These are phyloP conservation scores for Scleroderma citrinum DNA, from an alignment of 768 basidiomycete species.

Conservation along the genomic window DNA sequence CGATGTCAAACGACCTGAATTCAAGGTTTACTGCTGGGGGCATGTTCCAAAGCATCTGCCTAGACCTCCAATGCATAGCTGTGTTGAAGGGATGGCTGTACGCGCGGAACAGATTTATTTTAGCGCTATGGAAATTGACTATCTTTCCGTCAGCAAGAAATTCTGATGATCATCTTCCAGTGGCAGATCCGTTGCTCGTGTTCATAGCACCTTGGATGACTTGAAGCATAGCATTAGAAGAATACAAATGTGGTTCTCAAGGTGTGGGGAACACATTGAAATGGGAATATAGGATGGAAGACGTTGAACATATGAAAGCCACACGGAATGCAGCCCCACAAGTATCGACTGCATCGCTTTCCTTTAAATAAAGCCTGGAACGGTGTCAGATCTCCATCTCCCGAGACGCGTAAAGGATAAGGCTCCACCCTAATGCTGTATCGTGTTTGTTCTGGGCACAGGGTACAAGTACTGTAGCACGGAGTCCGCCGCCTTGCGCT, in stretches of 20 bases:
- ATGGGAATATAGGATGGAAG: conserved; percentile 59
- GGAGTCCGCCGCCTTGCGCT: background rate
- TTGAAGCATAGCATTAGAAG: background rate
- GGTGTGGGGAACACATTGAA: conserved; percentile 74
- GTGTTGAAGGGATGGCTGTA: background rate
- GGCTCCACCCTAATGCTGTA: too few species aligned
- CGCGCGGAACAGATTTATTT: background rate
- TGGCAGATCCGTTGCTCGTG: conserved; percentile 19
- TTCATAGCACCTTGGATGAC: conserved; percentile 43
- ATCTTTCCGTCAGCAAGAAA: conserved; percentile 1
- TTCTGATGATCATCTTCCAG: conserved; percentile 15
- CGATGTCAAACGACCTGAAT: background rate
- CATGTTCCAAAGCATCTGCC: background rate
- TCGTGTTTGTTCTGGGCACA: conserved; percentile 42
- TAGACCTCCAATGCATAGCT: background rate
- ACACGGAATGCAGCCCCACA: conserved; percentile 76
- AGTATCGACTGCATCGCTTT: conserved; percentile 53
- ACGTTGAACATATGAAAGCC: conserved; percentile 77
- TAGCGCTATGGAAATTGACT: background rate
- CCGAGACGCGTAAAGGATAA: conserved; percentile 11
- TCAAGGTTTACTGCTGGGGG: background rate
- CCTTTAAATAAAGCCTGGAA: conserved; percentile 41
- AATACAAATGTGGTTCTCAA: conserved; percentile 7
- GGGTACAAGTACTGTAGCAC: too few species aligned
- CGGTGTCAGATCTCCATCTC: conserved; percentile 48